A percentile compares a stretch with the other conserved stretches of the same genome.
phyloP scores from a whole-genome alignment of 257 asterid species.

The Cruciata laevipes region DNA sequence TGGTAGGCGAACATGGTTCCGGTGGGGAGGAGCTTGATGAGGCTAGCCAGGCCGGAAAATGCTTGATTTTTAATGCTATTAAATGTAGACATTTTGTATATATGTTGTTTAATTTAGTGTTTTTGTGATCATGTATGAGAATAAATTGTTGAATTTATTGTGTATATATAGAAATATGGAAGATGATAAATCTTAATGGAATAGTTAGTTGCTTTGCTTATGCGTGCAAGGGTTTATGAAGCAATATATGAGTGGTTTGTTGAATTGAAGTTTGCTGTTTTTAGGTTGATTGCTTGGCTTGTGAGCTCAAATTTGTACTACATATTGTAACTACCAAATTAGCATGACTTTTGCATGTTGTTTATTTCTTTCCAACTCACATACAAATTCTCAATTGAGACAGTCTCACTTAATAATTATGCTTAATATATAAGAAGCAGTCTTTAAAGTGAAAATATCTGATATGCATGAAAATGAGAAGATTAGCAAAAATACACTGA shows the following conservation, averaged over 20 bases:
- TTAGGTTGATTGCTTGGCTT: constrained; percentile 3
- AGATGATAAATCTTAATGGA: too few species aligned
- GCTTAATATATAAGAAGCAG: too few species aligned
- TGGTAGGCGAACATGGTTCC: constrained; percentile 69
- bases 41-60: constrained; percentile 52
- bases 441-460: too few species aligned
- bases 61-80: constrained; percentile 20
- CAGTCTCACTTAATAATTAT: too few species aligned
- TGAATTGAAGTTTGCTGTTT: not conserved
- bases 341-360: too few species aligned
- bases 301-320: not conserved
- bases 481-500: too few species aligned
- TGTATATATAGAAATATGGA: not conserved
- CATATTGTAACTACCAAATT: not conserved
- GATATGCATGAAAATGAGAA: too few species aligned
- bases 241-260: not conserved
- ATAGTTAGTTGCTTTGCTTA: not conserved
- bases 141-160: too few species aligned
- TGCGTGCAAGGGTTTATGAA: not conserved
- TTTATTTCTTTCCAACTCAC: too few species aligned
- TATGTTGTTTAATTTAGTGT: not conserved
- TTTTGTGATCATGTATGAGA: not conserved
- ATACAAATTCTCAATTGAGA: too few species aligned
- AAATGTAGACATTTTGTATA: not conserved
- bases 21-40: constrained; percentile 72